Evolutionary conservation across 2,329 filamentous ascomycete species (phyloP).

Genomic region (Talaromyces sp.): DNA sequence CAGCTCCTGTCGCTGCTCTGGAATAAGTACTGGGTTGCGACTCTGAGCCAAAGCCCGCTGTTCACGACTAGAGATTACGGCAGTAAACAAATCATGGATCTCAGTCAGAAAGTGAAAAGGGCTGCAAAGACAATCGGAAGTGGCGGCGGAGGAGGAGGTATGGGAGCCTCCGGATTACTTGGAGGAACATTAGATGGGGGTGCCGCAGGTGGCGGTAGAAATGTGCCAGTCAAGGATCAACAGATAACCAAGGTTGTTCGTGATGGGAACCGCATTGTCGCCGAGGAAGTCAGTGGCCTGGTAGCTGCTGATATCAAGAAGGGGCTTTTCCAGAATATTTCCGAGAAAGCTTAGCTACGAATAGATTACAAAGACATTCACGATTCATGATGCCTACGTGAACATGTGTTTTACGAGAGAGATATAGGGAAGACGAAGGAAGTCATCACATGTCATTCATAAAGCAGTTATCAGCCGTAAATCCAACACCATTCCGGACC

Average conservation of each 20-base stretch:
- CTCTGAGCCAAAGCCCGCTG: conserved; percentile 83
- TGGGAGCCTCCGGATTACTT: conserved; percentile 22
- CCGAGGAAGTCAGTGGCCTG: conserved; percentile 52
- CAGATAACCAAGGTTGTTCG: conserved; percentile 55
- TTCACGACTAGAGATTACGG: conserved; percentile 91
- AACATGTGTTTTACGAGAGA: not conserved
- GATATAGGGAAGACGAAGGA: not conserved
- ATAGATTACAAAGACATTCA: not conserved
- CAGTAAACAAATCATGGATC: conserved; percentile 86
- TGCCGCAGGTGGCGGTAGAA: not conserved
- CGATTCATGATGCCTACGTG: not conserved
- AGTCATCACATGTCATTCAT: conserved; percentile 14
- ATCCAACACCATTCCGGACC: not conserved
- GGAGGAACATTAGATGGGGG: conserved; percentile 22
- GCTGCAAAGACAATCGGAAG: conserved; percentile 49
- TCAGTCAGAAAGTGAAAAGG: conserved; percentile 77
- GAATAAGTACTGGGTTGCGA: conserved; percentile 98
- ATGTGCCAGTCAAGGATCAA: conserved; percentile 38
- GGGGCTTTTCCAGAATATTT: conserved; percentile 50
- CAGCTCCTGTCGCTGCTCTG: conserved; percentile 84
- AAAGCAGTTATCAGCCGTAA: not conserved
- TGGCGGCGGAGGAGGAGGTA: not conserved
- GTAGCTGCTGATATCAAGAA: conserved; percentile 53
- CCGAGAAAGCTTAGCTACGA: conserved; percentile 25
- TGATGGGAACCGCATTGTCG: conserved; percentile 58